Evolutionary conservation across 352 stramenopile species (phyloP).

Genomic region (Aphanomyces cochlioides): DNA sequence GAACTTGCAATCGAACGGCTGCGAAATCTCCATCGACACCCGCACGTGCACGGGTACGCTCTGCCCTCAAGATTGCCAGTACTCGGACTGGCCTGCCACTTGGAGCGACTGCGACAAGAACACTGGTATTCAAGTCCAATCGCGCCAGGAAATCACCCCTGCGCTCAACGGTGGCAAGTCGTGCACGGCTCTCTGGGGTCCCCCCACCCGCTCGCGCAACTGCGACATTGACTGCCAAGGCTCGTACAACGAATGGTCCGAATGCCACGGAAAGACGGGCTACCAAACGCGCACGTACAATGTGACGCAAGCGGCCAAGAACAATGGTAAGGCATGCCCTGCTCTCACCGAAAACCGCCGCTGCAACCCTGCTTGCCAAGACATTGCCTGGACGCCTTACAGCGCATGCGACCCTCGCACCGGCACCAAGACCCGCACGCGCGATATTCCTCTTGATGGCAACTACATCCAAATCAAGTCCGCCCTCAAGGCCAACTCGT

Average conservation of each 20-base stretch:
- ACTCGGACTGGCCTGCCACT: conserved; percentile 5
- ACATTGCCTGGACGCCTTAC: conserved; percentile 8
- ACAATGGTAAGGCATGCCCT: conserved; percentile 4
- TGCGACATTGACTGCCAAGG: conserved; percentile 21
- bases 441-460: conserved; percentile 4
- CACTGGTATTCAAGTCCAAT: conserved; percentile 17
- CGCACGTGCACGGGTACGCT: neutral
- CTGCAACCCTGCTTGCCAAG: conserved; percentile 13
- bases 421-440: conserved; percentile 10
- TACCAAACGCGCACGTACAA: neutral
- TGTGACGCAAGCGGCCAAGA: neutral
- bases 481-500: neutral
- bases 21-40: conserved; percentile 14
- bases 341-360: neutral
- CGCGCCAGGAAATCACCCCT: neutral
- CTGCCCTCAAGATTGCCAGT: conserved; percentile 17
- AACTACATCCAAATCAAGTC: conserved; percentile 13
- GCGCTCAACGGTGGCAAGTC: conserved; percentile 15
- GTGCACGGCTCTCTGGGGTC: conserved; percentile 6
- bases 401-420: neutral
- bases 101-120: conserved; percentile 2
- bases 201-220: neutral
- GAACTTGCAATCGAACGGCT: conserved; percentile 15
- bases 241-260: conserved; percentile 1
- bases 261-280: conserved; percentile 8